Base-by-base conservation (phyloP, 2,329 filamentous ascomycete genomes). In the Orbilia blumenaviensis region DNA sequence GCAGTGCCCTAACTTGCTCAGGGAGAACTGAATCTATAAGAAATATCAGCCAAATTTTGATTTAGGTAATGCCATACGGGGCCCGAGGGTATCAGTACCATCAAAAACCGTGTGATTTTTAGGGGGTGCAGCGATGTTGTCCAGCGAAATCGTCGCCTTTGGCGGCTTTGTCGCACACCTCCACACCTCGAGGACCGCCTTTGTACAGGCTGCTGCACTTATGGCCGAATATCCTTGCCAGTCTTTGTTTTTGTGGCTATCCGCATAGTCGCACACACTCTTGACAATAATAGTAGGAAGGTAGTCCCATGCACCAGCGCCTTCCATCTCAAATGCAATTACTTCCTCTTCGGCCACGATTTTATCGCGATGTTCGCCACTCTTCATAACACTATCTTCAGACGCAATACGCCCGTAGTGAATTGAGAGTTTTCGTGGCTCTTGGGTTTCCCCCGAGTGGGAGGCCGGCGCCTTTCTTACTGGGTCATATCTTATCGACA, bases 391-490 rank as follows among this genome's bases (percentile, higher is more conserved):
- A n/a, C 6, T 58, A 44, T 78, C 50, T 12, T 81, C 83, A 0
- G 83, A 84, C 3, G 80, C 84, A 1, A 85, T 81, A 0, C 76
- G 63, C 0, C 84, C 84, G 32, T 85, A 78, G 48, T 84, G 82
- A 0, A 85, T 67, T 12, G 2, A 50, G 25, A 14, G 6, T 23
- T 21, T 23, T 52, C 23, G 16, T 7, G 16, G n/a, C n/a, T 32
- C 9, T 9, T 32, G 29, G 10, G 29, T 4, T 32, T 32, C 29
- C 9, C 29, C 9, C 9, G 29, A 9, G 29, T 32, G 5, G 29
- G 29, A 32, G 10, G 10, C 29, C 21, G 27, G 14, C n/a, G n/a
- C n/a, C n/a, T n/a, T n/a, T n/a, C n/a, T 25, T 36, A 27, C 60
- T 21, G 3, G 9, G 12, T n/a, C n/a, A n/a, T n/a, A n/a, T n/a